Base-by-base conservation (phyloP, 371 early-diverging fungal genomes). In the Lichtheimia hyalospora region DNA sequence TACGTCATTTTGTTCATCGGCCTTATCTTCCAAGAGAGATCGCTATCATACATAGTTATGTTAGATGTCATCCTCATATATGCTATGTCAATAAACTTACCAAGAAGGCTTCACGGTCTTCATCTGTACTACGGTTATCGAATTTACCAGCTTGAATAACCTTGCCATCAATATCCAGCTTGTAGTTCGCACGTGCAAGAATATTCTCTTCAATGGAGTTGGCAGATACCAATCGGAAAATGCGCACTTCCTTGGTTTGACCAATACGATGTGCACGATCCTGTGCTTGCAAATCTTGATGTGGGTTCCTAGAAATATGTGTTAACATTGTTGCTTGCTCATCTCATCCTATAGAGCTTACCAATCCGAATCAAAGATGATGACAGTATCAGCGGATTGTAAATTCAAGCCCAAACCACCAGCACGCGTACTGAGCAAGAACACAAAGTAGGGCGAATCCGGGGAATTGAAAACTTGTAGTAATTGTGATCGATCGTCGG, bases 181-280 rank as follows among this genome's bases (percentile, higher is more conserved):
- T 99, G 74, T 89, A 92, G 62, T 96, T 91, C 5, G 99, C 99
- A 54, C 95, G 83, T 7, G 91, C 96, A 58, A 99, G 63, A 59
- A 99, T 98, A 51, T 83, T 90, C 74, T 99, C 99, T 80, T 99
- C 99, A 40, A 99, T 87, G 0, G 99, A 94, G 49, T 93, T 90
- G 24, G 89, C 87, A 1, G 96, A 94, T 44, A 99, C 93, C 52
- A 99, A 72, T 39, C 99, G 88, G 74, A 98, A 91, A 54, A 99
- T 96, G 48, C 95, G 89, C 24, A 99, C 99, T 79, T 99, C 98
- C 66, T 97, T 97, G 15, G 92, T 99, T 78, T 99, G 99, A 16
- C 99, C 99, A 66, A 99, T 99, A 76, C 99, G 92, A 79, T 99
- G 99, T 0, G 99, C 99, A 74, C 99, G 95, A 77, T 99, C 99